Conservation (phyloP, 2,329 filamentous ascomycete species). For the Penicillium sp. region DNA sequence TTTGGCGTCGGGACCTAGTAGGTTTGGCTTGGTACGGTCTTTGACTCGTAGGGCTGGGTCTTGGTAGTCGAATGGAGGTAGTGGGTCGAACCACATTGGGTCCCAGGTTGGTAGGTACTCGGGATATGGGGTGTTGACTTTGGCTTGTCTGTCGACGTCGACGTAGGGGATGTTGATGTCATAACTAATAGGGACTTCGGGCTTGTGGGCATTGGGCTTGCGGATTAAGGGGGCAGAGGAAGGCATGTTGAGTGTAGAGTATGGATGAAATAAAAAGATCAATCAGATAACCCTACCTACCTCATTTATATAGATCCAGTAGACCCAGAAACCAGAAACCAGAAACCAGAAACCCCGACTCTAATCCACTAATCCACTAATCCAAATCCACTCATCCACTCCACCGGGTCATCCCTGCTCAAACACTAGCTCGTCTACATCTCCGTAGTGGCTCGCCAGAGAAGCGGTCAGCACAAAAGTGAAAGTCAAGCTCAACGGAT, state of each 20-base stretch:
- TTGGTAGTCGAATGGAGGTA: constrained; percentile 43
- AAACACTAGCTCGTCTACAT: constrained; percentile 16
- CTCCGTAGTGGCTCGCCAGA: constrained; percentile 3
- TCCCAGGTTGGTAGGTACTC: constrained; percentile 49
- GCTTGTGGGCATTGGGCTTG: constrained; percentile 27
- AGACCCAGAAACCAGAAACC: background rate
- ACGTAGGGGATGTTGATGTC: constrained; percentile 50
- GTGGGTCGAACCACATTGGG: constrained; percentile 45
- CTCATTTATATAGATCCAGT: background rate
- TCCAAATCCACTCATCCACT: background rate
- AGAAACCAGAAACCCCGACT: too few relatives aligned
- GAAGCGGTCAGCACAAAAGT: constrained; percentile 2
- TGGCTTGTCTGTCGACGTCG: constrained; percentile 36
- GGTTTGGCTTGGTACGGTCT: constrained; percentile 38
- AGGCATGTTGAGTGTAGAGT: constrained; percentile 24
- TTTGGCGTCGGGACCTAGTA: constrained; percentile 30
- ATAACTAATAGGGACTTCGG: constrained; percentile 39
- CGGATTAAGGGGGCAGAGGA: constrained; percentile 31
- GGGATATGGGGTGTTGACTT: constrained; percentile 40
- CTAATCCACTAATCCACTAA: too few relatives aligned
- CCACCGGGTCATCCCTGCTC: background rate
- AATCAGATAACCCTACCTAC: background rate
- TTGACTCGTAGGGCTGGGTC: constrained; percentile 47
- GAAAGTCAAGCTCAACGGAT: background rate
- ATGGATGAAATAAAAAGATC: background rate